Conservation (phyloP, 1,284 basidiomycete species). For the Cryptococcus neoformans region DNA sequence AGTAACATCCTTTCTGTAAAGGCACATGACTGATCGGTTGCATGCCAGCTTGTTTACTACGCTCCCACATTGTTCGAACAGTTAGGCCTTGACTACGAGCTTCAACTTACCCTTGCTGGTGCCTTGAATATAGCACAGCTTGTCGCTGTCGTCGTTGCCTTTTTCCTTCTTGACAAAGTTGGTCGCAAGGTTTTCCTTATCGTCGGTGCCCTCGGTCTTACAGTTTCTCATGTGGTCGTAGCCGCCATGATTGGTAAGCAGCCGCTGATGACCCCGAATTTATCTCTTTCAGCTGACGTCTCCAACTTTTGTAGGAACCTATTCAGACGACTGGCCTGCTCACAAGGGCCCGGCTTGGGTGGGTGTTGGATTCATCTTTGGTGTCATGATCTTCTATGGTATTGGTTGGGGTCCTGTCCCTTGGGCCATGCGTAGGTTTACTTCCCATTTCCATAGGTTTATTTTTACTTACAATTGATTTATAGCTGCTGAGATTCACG, state of each 20-base stretch:
- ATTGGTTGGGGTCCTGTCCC: slow-evolving; percentile 18
- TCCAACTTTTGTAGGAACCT: not conserved
- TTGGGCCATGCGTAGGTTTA: not conserved
- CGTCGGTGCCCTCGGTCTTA: slow-evolving; percentile 14
- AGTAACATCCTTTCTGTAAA: not conserved
- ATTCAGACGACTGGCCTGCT: slow-evolving; percentile 23
- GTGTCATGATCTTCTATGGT: slow-evolving; percentile 22
- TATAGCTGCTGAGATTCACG: slow-evolving; percentile 26
- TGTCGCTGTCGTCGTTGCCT: slow-evolving; percentile 35
- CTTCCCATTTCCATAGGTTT: not conserved
- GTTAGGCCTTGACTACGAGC: slow-evolving; percentile 35
- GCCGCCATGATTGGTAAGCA: slow-evolving; percentile 20
- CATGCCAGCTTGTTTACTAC: not conserved
- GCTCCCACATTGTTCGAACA: slow-evolving; percentile 29
- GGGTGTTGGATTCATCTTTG: slow-evolving; percentile 27
- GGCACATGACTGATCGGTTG: not conserved
- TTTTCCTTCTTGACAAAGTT: slow-evolving; percentile 47
- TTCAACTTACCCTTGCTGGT: slow-evolving; percentile 34
- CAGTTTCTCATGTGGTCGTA: slow-evolving; percentile 23
- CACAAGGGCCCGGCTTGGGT: slow-evolving; percentile 19
- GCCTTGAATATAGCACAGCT: slow-evolving; percentile 41
- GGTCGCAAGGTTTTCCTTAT: slow-evolving; percentile 44
- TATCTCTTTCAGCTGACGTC: too few relatives aligned
- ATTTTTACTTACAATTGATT: not conserved
- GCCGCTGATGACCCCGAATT: too few relatives aligned